phyloP scores from a whole-genome alignment of 2,329 filamentous ascomycete genomes.

The Westerdykella aurantiaca region DNA sequence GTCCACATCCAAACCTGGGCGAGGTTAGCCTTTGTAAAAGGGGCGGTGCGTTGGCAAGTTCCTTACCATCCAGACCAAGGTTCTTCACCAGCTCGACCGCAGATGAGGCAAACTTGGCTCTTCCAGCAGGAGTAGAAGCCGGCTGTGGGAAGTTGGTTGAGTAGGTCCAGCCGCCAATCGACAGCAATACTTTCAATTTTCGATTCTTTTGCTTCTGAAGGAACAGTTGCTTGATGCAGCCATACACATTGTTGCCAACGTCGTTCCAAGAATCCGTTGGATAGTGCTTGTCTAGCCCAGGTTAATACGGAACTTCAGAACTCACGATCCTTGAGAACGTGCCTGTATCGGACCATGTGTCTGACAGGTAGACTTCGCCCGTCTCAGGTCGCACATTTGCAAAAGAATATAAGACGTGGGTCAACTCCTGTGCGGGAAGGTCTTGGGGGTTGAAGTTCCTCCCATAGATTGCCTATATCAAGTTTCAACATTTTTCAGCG shows the following conservation, averaged over 20 bases:
- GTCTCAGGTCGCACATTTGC: constrained; percentile 71
- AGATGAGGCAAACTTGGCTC: constrained; percentile 61
- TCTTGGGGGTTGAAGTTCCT: constrained; percentile 82
- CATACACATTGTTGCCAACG: constrained; percentile 66
- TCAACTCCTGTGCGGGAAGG: constrained; percentile 72
- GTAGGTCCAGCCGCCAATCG: constrained; percentile 77
- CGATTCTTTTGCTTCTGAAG: constrained; percentile 70
- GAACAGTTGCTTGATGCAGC: constrained; percentile 71
- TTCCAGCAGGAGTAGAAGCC: constrained; percentile 56
- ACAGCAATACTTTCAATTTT: constrained; percentile 72
- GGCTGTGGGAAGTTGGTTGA: constrained; percentile 71
- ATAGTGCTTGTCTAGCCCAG: constrained; percentile 61
- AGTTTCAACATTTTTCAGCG: neutral
- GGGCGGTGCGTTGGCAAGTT: neutral
- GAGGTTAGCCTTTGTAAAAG: constrained; percentile 1
- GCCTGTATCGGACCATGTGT: constrained; percentile 20
- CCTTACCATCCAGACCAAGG: constrained; percentile 58
- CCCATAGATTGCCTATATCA: constrained; percentile 67
- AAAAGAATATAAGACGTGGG: constrained; percentile 86
- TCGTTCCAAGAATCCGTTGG: constrained; percentile 58
- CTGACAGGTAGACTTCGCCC: constrained; percentile 56
- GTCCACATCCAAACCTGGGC: constrained; percentile 39
- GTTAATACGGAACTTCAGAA: constrained; percentile 25
- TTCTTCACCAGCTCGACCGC: constrained; percentile 73
- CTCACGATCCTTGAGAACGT: neutral